phyloP scores from a whole-genome alignment of 495 filamentous ascomycete species.

The Talaromyces proteolyticus region DNA sequence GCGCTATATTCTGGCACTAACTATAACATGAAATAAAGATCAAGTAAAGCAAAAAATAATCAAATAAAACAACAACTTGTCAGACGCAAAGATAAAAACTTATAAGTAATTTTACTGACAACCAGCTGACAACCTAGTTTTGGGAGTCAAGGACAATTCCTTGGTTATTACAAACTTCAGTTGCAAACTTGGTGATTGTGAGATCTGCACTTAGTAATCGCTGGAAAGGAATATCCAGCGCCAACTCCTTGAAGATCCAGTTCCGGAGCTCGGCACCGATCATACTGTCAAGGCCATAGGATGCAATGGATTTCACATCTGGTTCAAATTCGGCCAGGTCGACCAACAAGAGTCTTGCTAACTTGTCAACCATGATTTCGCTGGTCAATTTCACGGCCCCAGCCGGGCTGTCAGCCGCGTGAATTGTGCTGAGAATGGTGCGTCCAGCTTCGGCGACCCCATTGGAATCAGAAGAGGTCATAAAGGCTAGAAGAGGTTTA shows the following conservation, averaged over 20 bases:
- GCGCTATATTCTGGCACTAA: not conserved
- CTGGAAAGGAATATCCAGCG: conserved; percentile 32
- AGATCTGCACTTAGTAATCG: conserved; percentile 16
- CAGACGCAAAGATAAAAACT: no score
- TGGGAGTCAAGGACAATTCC: no score
- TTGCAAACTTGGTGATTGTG: conserved; percentile 3
- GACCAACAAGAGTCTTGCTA: conserved; percentile 24
- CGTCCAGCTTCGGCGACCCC: not conserved
- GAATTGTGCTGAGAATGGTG: not conserved
- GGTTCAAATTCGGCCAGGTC: conserved; percentile 9
- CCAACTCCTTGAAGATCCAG: conserved; percentile 39
- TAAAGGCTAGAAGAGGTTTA: conserved; percentile 7
- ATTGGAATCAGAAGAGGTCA: not conserved
- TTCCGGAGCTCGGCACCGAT: conserved; percentile 38
- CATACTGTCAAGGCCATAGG: conserved; percentile 42
- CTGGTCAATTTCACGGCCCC: conserved; percentile 5
- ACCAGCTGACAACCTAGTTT: no score
- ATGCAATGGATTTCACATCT: conserved; percentile 15
- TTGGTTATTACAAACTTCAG: conserved; percentile 1
- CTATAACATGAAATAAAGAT: no score
- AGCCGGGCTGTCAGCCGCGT: not conserved
- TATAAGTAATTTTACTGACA: no score
- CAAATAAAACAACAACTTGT: no score
- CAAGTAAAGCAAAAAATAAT: no score
- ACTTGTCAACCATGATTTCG: conserved; percentile 20